phyloP scores from a whole-genome alignment of 192 early-diverging fungal species.

The Backusella morwellensis region DNA sequence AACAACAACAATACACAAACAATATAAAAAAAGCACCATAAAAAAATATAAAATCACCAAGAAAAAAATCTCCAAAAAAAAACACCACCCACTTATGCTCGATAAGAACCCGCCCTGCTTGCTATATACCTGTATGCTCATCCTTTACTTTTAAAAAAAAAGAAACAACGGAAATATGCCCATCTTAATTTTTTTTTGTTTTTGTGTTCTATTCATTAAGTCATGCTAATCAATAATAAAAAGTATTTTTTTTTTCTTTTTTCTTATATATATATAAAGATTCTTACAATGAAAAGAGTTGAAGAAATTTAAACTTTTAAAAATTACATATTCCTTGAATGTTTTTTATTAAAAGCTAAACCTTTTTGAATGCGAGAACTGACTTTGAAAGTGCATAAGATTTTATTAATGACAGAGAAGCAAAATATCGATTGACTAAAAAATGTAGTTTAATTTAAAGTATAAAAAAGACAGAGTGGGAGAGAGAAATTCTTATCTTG shows the following conservation, averaged over 20 bases:
- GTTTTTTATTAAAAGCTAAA: not conserved
- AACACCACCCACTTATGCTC: not conserved
- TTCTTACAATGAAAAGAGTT: not conserved
- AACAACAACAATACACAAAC: not conserved
- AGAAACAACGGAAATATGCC: not conserved
- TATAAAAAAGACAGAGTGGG: not conserved
- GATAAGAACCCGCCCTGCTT: not conserved
- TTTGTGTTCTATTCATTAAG: not conserved
- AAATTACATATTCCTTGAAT: not conserved
- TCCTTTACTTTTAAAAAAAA: not conserved
- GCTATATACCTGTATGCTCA: not conserved
- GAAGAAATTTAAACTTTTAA: no score
- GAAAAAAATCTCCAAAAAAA: not conserved
- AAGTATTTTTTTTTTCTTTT: not conserved
- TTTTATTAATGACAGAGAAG: not conserved
- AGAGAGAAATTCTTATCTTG: not conserved
- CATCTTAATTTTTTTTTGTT: not conserved
- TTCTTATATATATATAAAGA: not conserved
- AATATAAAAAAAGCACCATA: not conserved
- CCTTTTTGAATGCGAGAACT: not conserved
- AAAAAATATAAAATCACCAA: not conserved
- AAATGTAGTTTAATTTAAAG: not conserved
- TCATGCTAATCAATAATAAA: not conserved
- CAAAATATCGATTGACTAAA: not conserved
- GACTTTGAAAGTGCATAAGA: not conserved